Evolutionary conservation across 192 early-diverging fungal species (phyloP), one percentile per base, ranked within the genome.

Genomic region (Neocallimastix lanati): DNA sequence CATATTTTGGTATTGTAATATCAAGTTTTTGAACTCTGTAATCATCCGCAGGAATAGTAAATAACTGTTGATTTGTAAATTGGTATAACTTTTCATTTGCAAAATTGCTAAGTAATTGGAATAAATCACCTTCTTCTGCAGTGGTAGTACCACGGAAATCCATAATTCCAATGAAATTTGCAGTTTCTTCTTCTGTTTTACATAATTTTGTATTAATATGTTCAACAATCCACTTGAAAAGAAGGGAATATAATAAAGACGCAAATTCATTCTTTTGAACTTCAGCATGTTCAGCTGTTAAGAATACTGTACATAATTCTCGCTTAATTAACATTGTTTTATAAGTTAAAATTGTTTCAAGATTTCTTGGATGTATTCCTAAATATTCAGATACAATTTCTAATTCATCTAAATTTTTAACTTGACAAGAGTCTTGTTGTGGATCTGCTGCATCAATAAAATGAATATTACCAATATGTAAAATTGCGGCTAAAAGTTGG

Each of bases 151-250:
- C 83, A 92, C 80, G 90, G 85, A 86, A 94, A 94, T 14, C 96
- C 94, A 96, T 86, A 76, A 98, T 87, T 78, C 94, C 94, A 81
- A 99, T 89, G 84, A 95, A 96, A 80, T 94, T 95, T 77, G 88
- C 90, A 58, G 86, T 85, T 87, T 83, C 21, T 93, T 90, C 40
- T 86, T 21, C 28, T 29, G 78, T 76, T 76, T 29, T 40, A 82
- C 92, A 93, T 28, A 97, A 84, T 28, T 92, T 90, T 29, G 87
- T 87, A 87, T 99, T 99, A 82, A 97, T 90, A 80, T 93, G 90
- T 84, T 97, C 96, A 12, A 96, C 88, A 28, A 99, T 83, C 92
- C 95, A 98, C 27, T 88, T 87, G 84, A 96, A 95, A 18, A 97
- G 82, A 12, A 96, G 89, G 29, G 90, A 91, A 88, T 96, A 93